A percentile compares a stretch with the other conserved stretches of the same genome.
Evolutionary conservation across 495 filamentous ascomycete species (phyloP).

Genomic region (Penicillium crystallinum): DNA sequence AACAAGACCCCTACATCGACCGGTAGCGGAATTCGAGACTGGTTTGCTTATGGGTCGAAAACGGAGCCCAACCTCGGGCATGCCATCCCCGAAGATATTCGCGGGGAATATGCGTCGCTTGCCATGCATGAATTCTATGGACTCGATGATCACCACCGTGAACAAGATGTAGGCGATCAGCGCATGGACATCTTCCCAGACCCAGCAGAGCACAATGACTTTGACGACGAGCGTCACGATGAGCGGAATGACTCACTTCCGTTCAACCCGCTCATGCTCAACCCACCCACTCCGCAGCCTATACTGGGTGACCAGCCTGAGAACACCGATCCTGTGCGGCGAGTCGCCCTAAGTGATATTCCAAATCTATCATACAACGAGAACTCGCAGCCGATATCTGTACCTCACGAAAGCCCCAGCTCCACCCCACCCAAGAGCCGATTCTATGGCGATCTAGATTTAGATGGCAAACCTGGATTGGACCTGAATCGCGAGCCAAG

Average conservation of each 20-base stretch:
- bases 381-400: conserved; percentile 7
- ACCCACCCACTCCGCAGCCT: conserved; percentile 49
- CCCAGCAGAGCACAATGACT: conserved; percentile 40
- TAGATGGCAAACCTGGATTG: conserved; percentile 19
- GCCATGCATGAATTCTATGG: conserved; percentile 36
- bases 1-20: conserved; percentile 31
- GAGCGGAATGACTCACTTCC: conserved; percentile 24
- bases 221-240: conserved; percentile 35
- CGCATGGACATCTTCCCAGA: conserved; percentile 44
- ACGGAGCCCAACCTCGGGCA: conserved; percentile 28
- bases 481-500: conserved; percentile 24
- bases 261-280: conserved; percentile 48
- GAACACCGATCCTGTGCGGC: conserved; percentile 21
- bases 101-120: conserved; percentile 40
- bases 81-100: conserved; percentile 32
- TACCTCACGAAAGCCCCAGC: conserved; percentile 13
- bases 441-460: conserved; percentile 37
- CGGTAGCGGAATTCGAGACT: conserved; percentile 32
- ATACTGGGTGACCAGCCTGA: conserved; percentile 16
- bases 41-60: conserved; percentile 33
- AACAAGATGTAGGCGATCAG: conserved; percentile 37
- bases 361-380: conserved; percentile 31
- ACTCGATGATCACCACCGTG: conserved; percentile 30
- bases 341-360: conserved; percentile 32
- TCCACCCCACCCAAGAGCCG: conserved; percentile 24